Percentiles rank a stretch among this genome's conserved stretches.
phyloP scores from a whole-genome alignment of 1,284 basidiomycete genomes.

The Ganoderma boninense region DNA sequence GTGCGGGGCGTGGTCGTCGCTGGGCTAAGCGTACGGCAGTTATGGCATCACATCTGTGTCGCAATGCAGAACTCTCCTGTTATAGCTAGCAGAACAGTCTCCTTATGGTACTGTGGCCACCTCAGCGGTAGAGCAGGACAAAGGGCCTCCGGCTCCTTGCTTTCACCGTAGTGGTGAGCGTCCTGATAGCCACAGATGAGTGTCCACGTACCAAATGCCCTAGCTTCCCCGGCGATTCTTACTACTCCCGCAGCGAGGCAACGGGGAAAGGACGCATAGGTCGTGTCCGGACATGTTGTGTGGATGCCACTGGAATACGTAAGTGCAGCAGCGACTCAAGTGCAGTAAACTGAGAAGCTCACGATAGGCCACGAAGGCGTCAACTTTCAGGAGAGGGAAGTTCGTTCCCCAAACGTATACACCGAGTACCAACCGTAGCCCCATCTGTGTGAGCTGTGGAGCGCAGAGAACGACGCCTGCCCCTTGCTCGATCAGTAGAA shows the following conservation, averaged over 20 bases:
- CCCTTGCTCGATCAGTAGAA: background rate
- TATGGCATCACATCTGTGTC: background rate
- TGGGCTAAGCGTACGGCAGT: background rate
- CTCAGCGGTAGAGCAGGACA: background rate
- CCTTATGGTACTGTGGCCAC: background rate
- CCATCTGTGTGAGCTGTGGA: background rate
- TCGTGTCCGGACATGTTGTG: background rate
- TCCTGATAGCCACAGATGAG: background rate
- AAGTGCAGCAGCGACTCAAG: background rate
- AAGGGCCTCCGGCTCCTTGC: background rate
- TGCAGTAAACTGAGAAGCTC: background rate
- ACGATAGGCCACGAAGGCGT: background rate
- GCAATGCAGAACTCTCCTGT: background rate
- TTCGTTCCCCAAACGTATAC: background rate
- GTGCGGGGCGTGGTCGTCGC: background rate
- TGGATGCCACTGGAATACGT: background rate
- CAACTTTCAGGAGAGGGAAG: background rate
- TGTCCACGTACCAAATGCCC: background rate
- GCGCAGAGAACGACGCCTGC: background rate
- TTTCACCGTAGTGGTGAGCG: slow-evolving; percentile 3
- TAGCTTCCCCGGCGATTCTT: background rate
- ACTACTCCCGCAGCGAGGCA: background rate
- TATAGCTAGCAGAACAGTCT: background rate
- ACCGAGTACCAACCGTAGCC: background rate
- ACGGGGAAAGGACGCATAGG: background rate